phyloP scores from a whole-genome alignment of 257 asterid species.

The Thymus quinquecostatus region DNA sequence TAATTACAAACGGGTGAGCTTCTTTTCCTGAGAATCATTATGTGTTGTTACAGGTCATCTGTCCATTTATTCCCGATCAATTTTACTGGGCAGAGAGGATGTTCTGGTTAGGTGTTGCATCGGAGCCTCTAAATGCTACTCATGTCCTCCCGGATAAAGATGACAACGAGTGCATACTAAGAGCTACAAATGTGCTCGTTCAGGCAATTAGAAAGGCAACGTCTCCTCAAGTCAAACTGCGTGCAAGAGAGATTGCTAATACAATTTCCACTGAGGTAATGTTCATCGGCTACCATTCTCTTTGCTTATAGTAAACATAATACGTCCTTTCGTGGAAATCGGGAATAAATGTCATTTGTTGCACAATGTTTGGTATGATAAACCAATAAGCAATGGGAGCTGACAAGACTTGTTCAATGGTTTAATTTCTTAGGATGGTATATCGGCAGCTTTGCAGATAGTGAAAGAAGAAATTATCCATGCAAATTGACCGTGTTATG shows the following conservation, averaged over 20 bases:
- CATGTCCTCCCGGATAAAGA: conserved; percentile 65
- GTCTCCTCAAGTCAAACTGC: conserved; percentile 54
- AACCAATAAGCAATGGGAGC: neutral
- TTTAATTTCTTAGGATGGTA: conserved; percentile 69
- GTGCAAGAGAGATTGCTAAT: conserved; percentile 63
- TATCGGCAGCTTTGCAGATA: conserved; percentile 64
- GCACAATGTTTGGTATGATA: too few species aligned
- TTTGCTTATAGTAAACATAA: too few species aligned
- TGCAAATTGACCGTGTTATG: conserved; percentile 4
- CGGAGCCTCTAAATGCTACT: conserved; percentile 67
- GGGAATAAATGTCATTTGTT: too few species aligned
- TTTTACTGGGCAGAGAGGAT: conserved; percentile 98
- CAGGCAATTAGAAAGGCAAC: conserved; percentile 53
- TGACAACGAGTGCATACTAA: conserved; percentile 44
- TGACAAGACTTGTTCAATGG: conserved; percentile 7
- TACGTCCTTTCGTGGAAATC: too few species aligned
- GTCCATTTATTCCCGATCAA: conserved; percentile 92
- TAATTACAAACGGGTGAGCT: neutral
- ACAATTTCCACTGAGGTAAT: conserved; percentile 70
- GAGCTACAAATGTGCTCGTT: conserved; percentile 63
- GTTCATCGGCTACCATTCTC: neutral
- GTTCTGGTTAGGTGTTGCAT: conserved; percentile 95
- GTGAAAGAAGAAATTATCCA: conserved; percentile 57
- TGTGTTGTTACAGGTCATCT: conserved; percentile 59
- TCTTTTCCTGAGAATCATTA: conserved; percentile 22